Evolutionary conservation across 495 filamentous ascomycete species (phyloP).

Genomic region (Trypethelium eluteriae): DNA sequence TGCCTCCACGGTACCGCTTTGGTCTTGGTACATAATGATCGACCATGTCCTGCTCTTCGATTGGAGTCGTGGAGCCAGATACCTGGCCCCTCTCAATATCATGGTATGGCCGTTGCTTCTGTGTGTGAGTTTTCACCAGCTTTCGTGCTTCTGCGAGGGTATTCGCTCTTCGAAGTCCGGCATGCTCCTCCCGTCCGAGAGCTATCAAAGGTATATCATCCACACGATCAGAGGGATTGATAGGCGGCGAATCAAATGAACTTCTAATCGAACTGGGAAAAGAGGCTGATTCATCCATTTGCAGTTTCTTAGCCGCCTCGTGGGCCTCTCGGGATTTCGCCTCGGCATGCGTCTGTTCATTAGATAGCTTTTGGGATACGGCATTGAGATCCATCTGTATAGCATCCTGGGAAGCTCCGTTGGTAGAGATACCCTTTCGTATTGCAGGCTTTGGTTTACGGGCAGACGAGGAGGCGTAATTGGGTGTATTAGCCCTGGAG

Average conservation of each 20-base stretch:
- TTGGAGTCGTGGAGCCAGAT: conserved; percentile 55
- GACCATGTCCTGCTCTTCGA: conserved; percentile 49
- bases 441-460: conserved; percentile 25
- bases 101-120: background rate
- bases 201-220: conserved; percentile 36
- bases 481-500: conserved; percentile 19
- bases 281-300: conserved; percentile 21
- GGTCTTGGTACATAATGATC: conserved; percentile 64
- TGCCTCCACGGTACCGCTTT: conserved; percentile 62
- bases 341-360: conserved; percentile 13
- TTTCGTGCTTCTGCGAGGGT: conserved; percentile 42
- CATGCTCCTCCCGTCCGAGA: conserved; percentile 26
- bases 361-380: conserved; percentile 14
- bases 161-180: conserved; percentile 23
- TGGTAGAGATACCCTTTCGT: conserved; percentile 4
- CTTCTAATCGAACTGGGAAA: conserved; percentile 15
- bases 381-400: conserved; percentile 16
- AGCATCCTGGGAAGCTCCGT: background rate
- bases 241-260: conserved; percentile 18
- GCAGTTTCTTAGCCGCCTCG: conserved; percentile 24
- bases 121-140: conserved; percentile 47
- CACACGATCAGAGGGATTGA: conserved; percentile 12
- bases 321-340: conserved; percentile 18
- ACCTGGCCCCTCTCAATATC: conserved; percentile 34
- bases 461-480: conserved; percentile 4